These are phyloP conservation scores for Puya raimondii DNA, from an alignment of 176 grass and related monocot species.

Conservation along the genomic window DNA sequence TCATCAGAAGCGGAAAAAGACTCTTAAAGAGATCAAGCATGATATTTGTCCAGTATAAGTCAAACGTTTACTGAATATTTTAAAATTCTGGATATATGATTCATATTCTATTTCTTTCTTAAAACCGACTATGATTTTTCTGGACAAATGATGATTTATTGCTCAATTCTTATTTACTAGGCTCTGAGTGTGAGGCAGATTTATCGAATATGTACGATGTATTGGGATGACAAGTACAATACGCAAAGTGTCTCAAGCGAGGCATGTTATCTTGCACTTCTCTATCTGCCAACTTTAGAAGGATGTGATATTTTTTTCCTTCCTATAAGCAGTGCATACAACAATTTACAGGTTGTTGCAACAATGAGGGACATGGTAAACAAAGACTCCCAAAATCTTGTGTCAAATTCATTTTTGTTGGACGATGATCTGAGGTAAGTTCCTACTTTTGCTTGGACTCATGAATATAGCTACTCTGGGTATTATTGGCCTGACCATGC, in stretches of 20 bases:
- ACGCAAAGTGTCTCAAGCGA: constrained; percentile 74
- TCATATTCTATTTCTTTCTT: neutral
- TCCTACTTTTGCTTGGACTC: neutral
- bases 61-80: constrained; percentile 12
- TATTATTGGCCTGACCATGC: neutral
- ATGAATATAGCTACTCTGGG: neutral
- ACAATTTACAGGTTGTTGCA: constrained; percentile 44
- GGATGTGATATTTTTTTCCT: neutral
- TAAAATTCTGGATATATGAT: neutral
- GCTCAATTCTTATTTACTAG: constrained; percentile 22
- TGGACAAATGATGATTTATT: constrained; percentile 10
- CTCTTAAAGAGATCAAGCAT: constrained; percentile 67
- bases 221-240: constrained; percentile 83
- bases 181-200: constrained; percentile 82
- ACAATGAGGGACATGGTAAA: constrained; percentile 80
- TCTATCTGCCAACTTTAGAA: constrained; percentile 1
- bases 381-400: constrained; percentile 56
- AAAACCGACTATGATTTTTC: constrained; percentile 6
- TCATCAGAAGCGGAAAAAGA: constrained; percentile 81
- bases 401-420: constrained; percentile 82
- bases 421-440: constrained; percentile 83
- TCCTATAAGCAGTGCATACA: neutral
- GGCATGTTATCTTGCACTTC: constrained; percentile 23
- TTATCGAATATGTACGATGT: constrained; percentile 88
- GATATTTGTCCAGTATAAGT: constrained; percentile 61